Evolutionary conservation across 495 filamentous ascomycete species (phyloP), one percentile per base, ranked within the genome.

Genomic region (Xylaria venustula): DNA sequence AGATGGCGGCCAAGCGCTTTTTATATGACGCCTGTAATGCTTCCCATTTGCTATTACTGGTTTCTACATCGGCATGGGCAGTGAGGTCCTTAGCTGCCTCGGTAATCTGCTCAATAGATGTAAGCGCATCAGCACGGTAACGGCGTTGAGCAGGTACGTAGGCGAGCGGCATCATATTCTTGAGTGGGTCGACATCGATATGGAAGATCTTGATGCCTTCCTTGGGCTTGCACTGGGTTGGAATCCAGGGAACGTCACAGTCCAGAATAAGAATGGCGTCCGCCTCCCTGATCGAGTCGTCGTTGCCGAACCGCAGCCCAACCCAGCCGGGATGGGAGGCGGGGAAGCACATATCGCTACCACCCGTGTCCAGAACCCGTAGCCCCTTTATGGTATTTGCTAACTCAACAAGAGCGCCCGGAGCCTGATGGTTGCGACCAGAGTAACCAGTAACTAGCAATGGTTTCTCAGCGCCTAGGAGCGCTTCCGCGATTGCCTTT

Each of bases 281-380:
- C 0, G 93, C 89, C 6, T 85, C 87, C 45, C 77, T 80, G 63
- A 97, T 90, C 6, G 79, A 75, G 15, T 90, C 86, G 41, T 96
- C 90, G 2, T 85, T 78, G 11, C 92, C 91, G 64, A 86, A 97
- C 61, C 86, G 79, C 64, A 95, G 69, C 2, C 93, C 91, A 25
- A 97, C 71, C 81, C 87, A 85, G 1, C 65, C 79, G 15, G 79
- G 77, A 61, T 97, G 92, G 52, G 93, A 80, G 1, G 87, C 88
- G 2, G 93, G 93, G 75, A 97, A 97, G 68, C 90, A 95, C 93
- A 98, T 94, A 71, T 98, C 93, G 68, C 90, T 90, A 34, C 92
- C 93, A 23, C 90, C 90, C 0, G 91, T 92, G 71, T 98, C 93
- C 26, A 98, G 74, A 17, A 98, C 91, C 12, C 92, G 79, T 45